A percentile compares a stretch with the other conserved stretches of the same genome.
phyloP scores from a whole-genome alignment of 2,329 filamentous ascomycete species.

The Cladorrhinum sp. region DNA sequence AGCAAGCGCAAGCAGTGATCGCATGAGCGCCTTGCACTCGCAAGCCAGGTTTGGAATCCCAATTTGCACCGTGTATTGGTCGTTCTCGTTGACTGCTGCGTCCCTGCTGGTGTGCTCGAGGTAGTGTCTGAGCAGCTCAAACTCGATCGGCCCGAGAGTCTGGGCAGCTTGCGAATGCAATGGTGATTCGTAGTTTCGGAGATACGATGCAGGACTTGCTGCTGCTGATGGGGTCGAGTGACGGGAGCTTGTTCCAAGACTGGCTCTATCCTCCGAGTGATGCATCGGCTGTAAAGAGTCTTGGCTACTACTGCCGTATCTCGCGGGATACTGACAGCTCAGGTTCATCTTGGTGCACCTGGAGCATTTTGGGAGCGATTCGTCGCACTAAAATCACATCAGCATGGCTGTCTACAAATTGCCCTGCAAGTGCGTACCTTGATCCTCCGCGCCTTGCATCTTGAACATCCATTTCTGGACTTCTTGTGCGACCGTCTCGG shows the following conservation, averaged over 20 bases:
- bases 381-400: slow-evolving; percentile 33
- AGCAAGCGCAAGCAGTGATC: slow-evolving; percentile 40
- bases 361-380: slow-evolving; percentile 33
- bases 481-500: slow-evolving; percentile 31
- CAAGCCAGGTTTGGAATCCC: slow-evolving; percentile 43
- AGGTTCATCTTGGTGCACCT: slow-evolving; percentile 33
- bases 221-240: not conserved
- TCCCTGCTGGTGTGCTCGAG: slow-evolving; percentile 40
- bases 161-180: slow-evolving; percentile 13
- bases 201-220: not conserved
- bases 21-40: slow-evolving; percentile 39
- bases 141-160: slow-evolving; percentile 31
- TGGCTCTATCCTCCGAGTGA: not conserved
- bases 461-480: slow-evolving; percentile 34
- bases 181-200: slow-evolving; percentile 1
- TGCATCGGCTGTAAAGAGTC: not conserved
- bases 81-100: slow-evolving; percentile 36
- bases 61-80: slow-evolving; percentile 40
- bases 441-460: slow-evolving; percentile 36
- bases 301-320: slow-evolving; percentile 1
- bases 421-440: slow-evolving; percentile 30
- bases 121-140: slow-evolving; percentile 41
- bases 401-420: not conserved
- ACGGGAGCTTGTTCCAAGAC: slow-evolving; percentile 4
- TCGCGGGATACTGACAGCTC: slow-evolving; percentile 31